These are phyloP conservation scores for Pulchroboletus neoregius DNA, from an alignment of 1,284 basidiomycete species.

Conservation along the genomic window DNA sequence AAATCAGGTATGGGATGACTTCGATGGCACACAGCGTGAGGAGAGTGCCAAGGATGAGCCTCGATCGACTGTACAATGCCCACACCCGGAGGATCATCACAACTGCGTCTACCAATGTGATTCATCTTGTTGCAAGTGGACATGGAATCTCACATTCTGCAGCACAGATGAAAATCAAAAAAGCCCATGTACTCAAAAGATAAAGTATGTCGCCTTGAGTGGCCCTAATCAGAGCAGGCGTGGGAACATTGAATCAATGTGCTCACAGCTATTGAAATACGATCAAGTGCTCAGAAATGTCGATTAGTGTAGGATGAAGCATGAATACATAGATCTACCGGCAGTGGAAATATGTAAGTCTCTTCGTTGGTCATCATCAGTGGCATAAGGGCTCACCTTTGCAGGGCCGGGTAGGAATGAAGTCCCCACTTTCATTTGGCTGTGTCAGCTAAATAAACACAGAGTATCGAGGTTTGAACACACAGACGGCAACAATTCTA, in stretches of 20 bases:
- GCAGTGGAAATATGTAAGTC: not conserved
- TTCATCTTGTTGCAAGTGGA: not conserved
- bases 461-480: too few relatives aligned
- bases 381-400: not conserved
- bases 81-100: constrained; percentile 14
- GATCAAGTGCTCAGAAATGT: too few relatives aligned
- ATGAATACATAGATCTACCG: not conserved
- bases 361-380: not conserved
- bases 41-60: constrained; percentile 4
- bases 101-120: not conserved
- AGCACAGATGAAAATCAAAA: too few relatives aligned
- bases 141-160: constrained; percentile 8
- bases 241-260: too few relatives aligned
- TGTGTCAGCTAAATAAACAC: not conserved
- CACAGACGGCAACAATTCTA: too few relatives aligned
- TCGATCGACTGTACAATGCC: constrained; percentile 8
- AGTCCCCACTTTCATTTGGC: not conserved
- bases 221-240: not conserved
- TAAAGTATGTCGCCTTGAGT: not conserved
- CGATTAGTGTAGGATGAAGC: too few relatives aligned
- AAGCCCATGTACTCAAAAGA: too few relatives aligned
- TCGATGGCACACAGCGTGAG: not conserved
- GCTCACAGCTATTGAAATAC: constrained; percentile 7
- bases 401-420: not conserved
- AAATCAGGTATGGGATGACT: too few relatives aligned